A percentile compares a stretch with the other conserved stretches of the same genome.
Conservation (phyloP, 176 grass and related monocot genomes). For the Pontederia paniculata region DNA sequence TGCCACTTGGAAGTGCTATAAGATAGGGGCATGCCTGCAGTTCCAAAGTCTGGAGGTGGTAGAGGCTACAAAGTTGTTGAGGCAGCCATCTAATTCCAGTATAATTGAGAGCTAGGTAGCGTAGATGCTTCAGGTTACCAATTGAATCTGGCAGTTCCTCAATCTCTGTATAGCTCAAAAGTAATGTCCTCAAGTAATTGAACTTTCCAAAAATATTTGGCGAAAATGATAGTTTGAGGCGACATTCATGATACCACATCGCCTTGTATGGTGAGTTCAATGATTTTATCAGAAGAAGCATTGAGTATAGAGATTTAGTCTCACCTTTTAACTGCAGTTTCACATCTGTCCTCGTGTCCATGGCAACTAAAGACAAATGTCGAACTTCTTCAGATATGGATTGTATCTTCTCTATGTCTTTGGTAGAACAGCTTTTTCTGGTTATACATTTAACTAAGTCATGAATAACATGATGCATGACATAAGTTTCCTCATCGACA, state of each 20-base stretch:
- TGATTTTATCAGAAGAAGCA: background rate
- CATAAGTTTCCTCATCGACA: background rate
- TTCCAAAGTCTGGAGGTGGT: slow-evolving; percentile 4
- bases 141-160: slow-evolving; percentile 11
- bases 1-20: background rate
- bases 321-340: background rate
- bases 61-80: slow-evolving; percentile 7
- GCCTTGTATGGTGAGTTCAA: background rate
- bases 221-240: background rate
- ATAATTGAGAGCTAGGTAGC: slow-evolving; percentile 3
- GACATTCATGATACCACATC: background rate
- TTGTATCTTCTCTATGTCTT: background rate
- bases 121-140: slow-evolving; percentile 9
- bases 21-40: background rate
- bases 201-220: background rate
- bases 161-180: slow-evolving; percentile 1
- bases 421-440: slow-evolving; percentile 1
- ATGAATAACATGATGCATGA: slow-evolving; percentile 28
- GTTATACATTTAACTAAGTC: slow-evolving; percentile 14
- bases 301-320: background rate
- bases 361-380: slow-evolving; percentile 20
- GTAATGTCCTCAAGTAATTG: slow-evolving; percentile 13
- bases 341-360: background rate
- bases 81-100: slow-evolving; percentile 6
- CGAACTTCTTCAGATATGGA: slow-evolving; percentile 5